Percentiles rank a stretch among this genome's conserved stretches.
These are phyloP conservation scores for Mortierella sp. DNA, from an alignment of 371 early-diverging fungal genomes.

Conservation along the genomic window DNA sequence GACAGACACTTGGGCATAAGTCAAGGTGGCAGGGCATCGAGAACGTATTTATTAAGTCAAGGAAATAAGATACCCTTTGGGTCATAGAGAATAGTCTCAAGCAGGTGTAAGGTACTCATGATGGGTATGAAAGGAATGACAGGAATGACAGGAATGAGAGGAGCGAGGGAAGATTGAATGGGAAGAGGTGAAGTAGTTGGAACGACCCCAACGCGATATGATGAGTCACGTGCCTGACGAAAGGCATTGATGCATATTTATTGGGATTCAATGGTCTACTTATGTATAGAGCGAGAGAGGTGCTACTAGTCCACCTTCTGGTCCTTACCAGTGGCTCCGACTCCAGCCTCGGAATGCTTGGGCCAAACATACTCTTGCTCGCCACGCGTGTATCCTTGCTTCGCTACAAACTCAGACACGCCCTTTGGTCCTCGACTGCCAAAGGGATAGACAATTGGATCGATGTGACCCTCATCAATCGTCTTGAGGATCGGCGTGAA, in stretches of 20 bases:
- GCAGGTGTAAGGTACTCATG: constrained; percentile 51
- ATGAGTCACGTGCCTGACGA: not conserved
- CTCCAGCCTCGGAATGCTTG: constrained; percentile 55
- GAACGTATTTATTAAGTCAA: no score
- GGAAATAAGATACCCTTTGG: constrained; percentile 69
- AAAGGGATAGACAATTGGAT: constrained; percentile 83
- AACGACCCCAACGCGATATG: not conserved
- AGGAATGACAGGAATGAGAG: not conserved
- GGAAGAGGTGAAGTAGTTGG: not conserved
- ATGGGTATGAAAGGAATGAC: constrained; percentile 5
- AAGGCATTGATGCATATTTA: no score
- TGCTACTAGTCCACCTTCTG: constrained; percentile 16
- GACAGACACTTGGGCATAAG: no score
- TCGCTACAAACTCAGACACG: constrained; percentile 77
- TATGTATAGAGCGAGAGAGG: no score
- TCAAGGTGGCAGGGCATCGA: no score
- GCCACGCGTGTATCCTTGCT: constrained; percentile 72
- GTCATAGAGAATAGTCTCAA: constrained; percentile 67
- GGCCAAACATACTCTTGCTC: constrained; percentile 60
- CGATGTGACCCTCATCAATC: constrained; percentile 80
- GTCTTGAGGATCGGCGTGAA: constrained; percentile 95
- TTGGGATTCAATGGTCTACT: no score
- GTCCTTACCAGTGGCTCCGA: constrained; percentile 35
- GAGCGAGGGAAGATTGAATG: not conserved
- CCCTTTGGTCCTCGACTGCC: constrained; percentile 91